Base-by-base conservation (phyloP, 257 asterid genomes). In the Plantago ovata region DNA sequence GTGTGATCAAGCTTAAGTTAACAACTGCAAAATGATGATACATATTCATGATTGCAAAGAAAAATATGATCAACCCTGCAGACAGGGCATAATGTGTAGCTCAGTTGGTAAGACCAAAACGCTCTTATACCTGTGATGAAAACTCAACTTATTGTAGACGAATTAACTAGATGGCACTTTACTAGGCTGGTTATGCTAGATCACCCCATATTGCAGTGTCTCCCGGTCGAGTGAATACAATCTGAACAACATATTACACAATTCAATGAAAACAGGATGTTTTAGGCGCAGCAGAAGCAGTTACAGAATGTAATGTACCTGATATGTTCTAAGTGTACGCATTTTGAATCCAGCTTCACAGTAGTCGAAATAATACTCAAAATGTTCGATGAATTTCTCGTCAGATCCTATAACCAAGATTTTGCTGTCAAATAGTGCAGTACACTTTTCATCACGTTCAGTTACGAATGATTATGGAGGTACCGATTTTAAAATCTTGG, bases 301-400 rank as follows among this genome's bases (percentile, higher is more conserved):
- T n/a, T n/a, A n/a, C n/a, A n/a, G n/a, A n/a, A n/a, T n/a, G n/a
- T n/a, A n/a, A n/a, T n/a, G n/a, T 63, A 81, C 88, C 82, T 81
- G 85, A 66, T 75, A 75, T 50, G 60, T 53, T 61, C 79, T 78
- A 13, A 81, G 69, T 0, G 73, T 72, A 60, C 81, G 62, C 24
- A 75, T 46, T 56, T 72, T 78, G 38, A 72, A 78, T 62, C 83
- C 88, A 23, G 88, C 79, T 11, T 76, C 79, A 38, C 75, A 77
- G 48, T 81, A 81, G 56, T 81, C 80, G 38, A 81, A 81, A 61
- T 77, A 81, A 68, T 81, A 81, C 56, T 81, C 87, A n/a, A 79
- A 83, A 81, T 19, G 80, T 81, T 42, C 82, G 65, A 78, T 70
- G 75, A 81, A 78, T 72, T 73, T 81, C 18, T 75, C 67, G 22